Evolutionary conservation across 169 alveolate genomes (phyloP), one percentile per base, ranked within the genome.

Genomic region (Plasmodium adleri): DNA sequence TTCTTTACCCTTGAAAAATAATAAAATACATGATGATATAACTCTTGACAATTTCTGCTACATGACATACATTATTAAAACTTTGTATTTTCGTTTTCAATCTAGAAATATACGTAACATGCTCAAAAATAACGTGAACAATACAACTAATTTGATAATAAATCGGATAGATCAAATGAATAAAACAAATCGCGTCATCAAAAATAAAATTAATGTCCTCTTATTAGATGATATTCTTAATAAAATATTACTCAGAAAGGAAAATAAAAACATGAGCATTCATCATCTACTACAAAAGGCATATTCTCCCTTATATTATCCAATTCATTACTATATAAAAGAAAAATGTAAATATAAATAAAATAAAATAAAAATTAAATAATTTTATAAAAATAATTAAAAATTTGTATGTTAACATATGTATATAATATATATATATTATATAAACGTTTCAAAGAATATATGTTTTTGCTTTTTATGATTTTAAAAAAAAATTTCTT

Each of bases 291-390:
- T 73, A 28, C 12, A 49, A 12, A 73, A 49, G 43, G 28, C 43
- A 5, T 73, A 56, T 39, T 20, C 71, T 2, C 49, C 87, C 2
- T 59, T 56, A 5, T 73, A 73, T 60, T 56, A 73, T 43, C 72
- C 87, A 17, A 58, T 73, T 47, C 87, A 73, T 5, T 56, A 73
- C 58, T 52, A 73, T 52, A 58, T 73, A 22, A 45, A 56, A 71
- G 87, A 56, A 12, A 39, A 26, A 24, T 64, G 50, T 20, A 22
- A 4, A 60, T 9, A 60, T 9, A 60, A 15, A 17, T 6, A 60
- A 60, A 60, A 0, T 2, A 60, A 7, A 12, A 58, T 12, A 58
- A 12, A 58, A 58, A 58, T 12, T 15, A 7, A 58, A 12, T 15
- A 6, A 12, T 7, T 1, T 1, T 15, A 12, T 20, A 60, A 60